A percentile compares a stretch with the other conserved stretches of the same genome.
Conservation (phyloP, 73 alveolate genomes). For the Paramecium caudatum region DNA sequence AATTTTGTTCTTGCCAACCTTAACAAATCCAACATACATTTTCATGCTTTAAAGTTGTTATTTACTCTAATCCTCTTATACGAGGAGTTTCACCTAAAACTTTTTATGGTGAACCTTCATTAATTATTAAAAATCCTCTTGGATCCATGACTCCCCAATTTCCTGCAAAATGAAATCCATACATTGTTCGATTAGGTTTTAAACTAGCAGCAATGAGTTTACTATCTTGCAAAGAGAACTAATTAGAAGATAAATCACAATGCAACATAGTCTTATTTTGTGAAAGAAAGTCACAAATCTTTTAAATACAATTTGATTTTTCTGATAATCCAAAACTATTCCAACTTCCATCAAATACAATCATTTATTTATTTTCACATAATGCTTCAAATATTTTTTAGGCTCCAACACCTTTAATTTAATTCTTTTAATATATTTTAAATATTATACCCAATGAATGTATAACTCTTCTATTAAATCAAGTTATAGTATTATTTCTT, state of each 20-base stretch:
- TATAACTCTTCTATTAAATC: constrained; percentile 67
- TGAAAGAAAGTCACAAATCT: constrained; percentile 70
- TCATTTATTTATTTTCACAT: constrained; percentile 63
- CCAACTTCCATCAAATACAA: constrained; percentile 74
- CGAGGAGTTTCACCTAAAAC: constrained; percentile 64
- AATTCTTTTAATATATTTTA: not conserved
- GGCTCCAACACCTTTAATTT: constrained; percentile 73
- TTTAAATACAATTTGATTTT: constrained; percentile 47
- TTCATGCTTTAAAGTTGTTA: constrained; percentile 55
- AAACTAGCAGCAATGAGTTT: constrained; percentile 75
- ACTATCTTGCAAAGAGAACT: constrained; percentile 59
- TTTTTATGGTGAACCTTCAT: constrained; percentile 41
- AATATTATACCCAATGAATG: constrained; percentile 69
- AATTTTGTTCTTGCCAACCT: constrained; percentile 85
- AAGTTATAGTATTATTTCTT: constrained; percentile 40
- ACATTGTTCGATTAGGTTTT: constrained; percentile 71
- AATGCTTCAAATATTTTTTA: constrained; percentile 71
- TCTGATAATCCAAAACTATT: constrained; percentile 51
- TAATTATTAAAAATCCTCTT: constrained; percentile 73
- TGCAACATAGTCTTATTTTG: constrained; percentile 64
- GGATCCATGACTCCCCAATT: constrained; percentile 78
- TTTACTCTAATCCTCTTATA: constrained; percentile 63
- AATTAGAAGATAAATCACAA: constrained; percentile 74
- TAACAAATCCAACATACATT: constrained; percentile 92
- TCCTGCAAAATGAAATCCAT: constrained; percentile 80